A percentile compares a stretch with the other conserved stretches of the same genome.
Evolutionary conservation across 2,329 filamentous ascomycete species (phyloP).

Genomic region (Colletotrichum camelliae): DNA sequence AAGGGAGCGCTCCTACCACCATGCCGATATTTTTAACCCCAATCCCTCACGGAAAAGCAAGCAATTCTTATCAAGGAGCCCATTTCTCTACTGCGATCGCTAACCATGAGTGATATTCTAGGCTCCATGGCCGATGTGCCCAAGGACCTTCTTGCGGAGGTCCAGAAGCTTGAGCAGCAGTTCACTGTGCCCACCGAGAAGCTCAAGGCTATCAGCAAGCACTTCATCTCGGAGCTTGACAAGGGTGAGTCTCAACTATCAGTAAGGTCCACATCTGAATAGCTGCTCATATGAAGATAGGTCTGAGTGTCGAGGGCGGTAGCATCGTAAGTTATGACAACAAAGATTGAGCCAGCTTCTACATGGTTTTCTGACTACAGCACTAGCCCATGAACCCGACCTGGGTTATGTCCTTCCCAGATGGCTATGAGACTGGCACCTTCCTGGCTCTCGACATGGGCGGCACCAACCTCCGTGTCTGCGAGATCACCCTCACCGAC

Average conservation of each 20-base stretch:
- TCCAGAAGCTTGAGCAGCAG: conserved; percentile 80
- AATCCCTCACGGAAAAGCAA: conserved; percentile 19
- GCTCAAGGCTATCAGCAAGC: conserved; percentile 88
- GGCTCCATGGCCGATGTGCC: conserved; percentile 93
- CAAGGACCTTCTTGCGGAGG: conserved; percentile 79
- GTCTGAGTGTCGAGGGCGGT: conserved; percentile 84
- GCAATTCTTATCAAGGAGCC: background rate
- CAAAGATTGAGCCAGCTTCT: background rate
- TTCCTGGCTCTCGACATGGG: conserved; percentile 95
- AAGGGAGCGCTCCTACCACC: conserved; percentile 22
- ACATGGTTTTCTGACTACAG: conserved; percentile 23
- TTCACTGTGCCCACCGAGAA: conserved; percentile 81
- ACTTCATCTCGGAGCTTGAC: conserved; percentile 86
- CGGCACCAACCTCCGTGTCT: conserved; percentile 93
- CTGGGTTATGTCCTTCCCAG: conserved; percentile 91
- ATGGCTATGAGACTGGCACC: conserved; percentile 85
- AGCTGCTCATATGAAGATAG: conserved; percentile 45
- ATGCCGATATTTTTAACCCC: conserved; percentile 13
- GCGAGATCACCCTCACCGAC: conserved; percentile 87
- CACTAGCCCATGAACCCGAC: conserved; percentile 93
- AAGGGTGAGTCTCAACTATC: conserved; percentile 65
- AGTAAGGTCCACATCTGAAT: background rate
- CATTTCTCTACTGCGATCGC: background rate
- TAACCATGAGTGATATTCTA: conserved; percentile 39
- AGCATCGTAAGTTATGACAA: conserved; percentile 75